Base-by-base conservation (phyloP, 164 flowering plant species). In the Saururus chinensis region DNA sequence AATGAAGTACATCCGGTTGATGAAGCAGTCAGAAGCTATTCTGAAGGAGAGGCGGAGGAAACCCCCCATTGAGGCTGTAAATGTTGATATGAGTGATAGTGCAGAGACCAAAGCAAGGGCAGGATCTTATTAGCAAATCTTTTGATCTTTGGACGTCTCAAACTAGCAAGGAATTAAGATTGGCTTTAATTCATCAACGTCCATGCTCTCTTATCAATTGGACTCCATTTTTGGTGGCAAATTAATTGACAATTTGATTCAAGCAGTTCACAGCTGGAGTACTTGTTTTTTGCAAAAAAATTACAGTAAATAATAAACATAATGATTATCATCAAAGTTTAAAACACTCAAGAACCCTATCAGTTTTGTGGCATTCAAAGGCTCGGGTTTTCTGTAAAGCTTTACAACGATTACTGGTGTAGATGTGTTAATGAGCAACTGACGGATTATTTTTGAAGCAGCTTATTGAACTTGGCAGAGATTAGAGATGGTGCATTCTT, bases 401-500 rank as follows among this genome's bases (percentile, higher is more conserved):
- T 30, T 30, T 30, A 30, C 37, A 30, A 30, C 6, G n/a, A n/a
- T n/a, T n/a, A 41, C 49, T 45, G 49, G 49, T 45, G 0, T 45
- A 41, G 49, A 45, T 45, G 14, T 2, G 49, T 45, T 12, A 30
- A 45, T 45, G 49, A 45, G 68, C 65, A 64, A 76, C 87, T 81
- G 82, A 85, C 77, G 72, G 45, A 69, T 70, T 71, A 78, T 69
- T 76, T 73, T 70, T 80, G 63, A 72, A 82, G 88, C 88, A 82
- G 88, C 87, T 82, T 81, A 75, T 79, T 82, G 64, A 79, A 75
- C 78, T 84, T 84, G 85, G 71, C 85, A 78, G 92, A 81, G 76
- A 74, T 68, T 78, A 75, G 81, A 78, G 72, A 78, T 75, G 72
- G 70, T 56, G 37, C 67, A 68, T 69, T 65, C 62, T 35, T 26